Base-by-base conservation (phyloP, 2,329 filamentous ascomycete genomes). In the Scolecobasidium constrictum region DNA sequence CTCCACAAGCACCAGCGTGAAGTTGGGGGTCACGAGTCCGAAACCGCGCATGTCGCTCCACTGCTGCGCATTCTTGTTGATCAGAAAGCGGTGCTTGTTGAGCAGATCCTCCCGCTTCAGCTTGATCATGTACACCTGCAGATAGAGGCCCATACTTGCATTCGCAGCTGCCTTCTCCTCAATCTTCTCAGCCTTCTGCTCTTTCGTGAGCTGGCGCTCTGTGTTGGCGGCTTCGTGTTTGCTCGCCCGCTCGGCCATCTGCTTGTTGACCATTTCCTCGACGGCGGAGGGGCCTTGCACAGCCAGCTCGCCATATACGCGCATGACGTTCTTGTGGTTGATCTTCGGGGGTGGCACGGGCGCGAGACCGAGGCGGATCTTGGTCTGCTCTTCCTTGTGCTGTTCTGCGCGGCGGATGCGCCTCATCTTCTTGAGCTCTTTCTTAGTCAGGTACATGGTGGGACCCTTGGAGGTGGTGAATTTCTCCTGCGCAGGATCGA, bases 271-370 rank as follows among this genome's bases (percentile, higher is more conserved):
- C 18, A 86, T 80, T 40, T 87, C 86, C 65, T 98, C 92, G 36
- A 98, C 92, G 3, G 92, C 92, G 1, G 93, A 98, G 5, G 92
- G 92, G 63, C 98, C 92, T 57, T 94, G 93, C 51, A 98, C 90
- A 15, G 81, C 81, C 62, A 86, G 82, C 58, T 95, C 86, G 48
- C 92, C 92, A 44, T 95, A 72, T 21, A 98, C 92, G 45, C 88
- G 82, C 92, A 98, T 98, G 57, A 98, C 75, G 61, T 98, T 98
- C 45, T 83, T 85, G 63, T 93, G 93, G 66, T 95, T 96, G 52
- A 98, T 86, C 64, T 96, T 98, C 9, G 92, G 90, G 19, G 88
- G 83, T 20, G 88, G 87, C 16, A 90, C 86, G 3, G 88, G 86
- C 47, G 90, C 82, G 12, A 98, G 72, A 16, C 92, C 92, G 9